Base-by-base conservation (phyloP, 2,329 filamentous ascomycete species). In the Dactylellina sp. region DNA sequence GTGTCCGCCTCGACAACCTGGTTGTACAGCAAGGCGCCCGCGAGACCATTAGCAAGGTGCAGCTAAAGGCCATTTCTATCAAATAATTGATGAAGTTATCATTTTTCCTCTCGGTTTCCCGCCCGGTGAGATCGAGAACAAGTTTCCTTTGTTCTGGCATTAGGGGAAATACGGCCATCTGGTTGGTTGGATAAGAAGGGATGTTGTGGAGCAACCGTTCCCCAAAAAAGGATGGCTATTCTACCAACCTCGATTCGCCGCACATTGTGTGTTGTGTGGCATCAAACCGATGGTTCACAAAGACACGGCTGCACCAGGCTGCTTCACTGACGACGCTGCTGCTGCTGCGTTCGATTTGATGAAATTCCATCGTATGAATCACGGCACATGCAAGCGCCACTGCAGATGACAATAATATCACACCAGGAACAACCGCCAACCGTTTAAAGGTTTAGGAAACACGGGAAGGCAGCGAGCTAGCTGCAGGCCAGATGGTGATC, bases 11-110 rank as follows among this genome's bases (percentile, higher is more conserved):
- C 50, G 25, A 63, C 53, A 64, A 63, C 57, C 65, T 35, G 59
- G 59, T 71, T 53, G 68, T 37, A 53, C 60, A 60, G 59, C 66
- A 57, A 71, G 53, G 59, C 62, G 57, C 63, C 46, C 39, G 42
- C 59, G 20, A 57, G 49, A 35, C 25, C 46, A 42, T 55, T 47
- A 61, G 28, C 9, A 52, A 24, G 47, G 22, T 71, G 56, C 57
- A 71, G 50, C 40, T 63, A 62, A 63, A 56, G 40, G 12, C n/a
- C 3, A 22, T 28, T 57, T n/a, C 35, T 52, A 14, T 7, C 7
- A 7, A 20, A 6, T 11, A 24, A 24, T 18, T 11, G 7, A 47
- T 24, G 18, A 47, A n/a, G n/a, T n/a, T n/a, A n/a, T n/a, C n/a
- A n/a, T n/a, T n/a, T n/a, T n/a, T n/a, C n/a, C n/a, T n/a, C n/a